A percentile compares a stretch with the other conserved stretches of the same genome.
These are phyloP conservation scores for Kickxella alabastrina DNA, from an alignment of 192 early-diverging fungal genomes.

Conservation along the genomic window DNA sequence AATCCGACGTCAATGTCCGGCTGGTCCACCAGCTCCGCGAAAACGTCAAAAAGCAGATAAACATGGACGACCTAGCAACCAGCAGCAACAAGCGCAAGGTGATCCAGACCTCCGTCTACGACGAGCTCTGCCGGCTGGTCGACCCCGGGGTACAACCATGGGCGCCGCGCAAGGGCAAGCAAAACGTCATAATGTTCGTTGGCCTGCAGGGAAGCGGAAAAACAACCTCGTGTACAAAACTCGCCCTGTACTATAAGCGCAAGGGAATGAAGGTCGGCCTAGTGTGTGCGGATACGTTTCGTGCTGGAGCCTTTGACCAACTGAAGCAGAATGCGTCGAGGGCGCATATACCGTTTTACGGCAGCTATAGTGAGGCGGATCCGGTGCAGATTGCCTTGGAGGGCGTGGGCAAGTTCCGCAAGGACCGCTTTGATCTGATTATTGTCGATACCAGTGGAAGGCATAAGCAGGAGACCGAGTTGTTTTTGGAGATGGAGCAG, in stretches of 20 bases:
- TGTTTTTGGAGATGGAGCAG: conserved; percentile 96
- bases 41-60: conserved; percentile 80
- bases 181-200: conserved; percentile 95
- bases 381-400: conserved; percentile 87
- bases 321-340: conserved; percentile 97
- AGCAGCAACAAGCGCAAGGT: conserved; percentile 83
- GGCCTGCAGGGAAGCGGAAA: conserved; percentile 95
- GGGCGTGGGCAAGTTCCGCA: conserved; percentile 90
- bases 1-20: conserved; percentile 87
- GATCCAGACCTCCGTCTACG: conserved; percentile 86
- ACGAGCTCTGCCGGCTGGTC: conserved; percentile 83
- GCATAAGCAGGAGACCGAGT: conserved; percentile 89
- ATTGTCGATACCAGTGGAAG: conserved; percentile 98
- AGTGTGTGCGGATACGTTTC: conserved; percentile 95
- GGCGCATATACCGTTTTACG: conserved; percentile 94
- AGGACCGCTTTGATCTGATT: conserved; percentile 92
- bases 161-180: conserved; percentile 76
- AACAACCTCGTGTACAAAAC: conserved; percentile 95
- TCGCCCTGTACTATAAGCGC: conserved; percentile 85
- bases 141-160: conserved; percentile 85
- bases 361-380: conserved; percentile 88
- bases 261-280: conserved; percentile 92
- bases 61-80: conserved; percentile 76
- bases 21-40: conserved; percentile 78
- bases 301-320: conserved; percentile 98